These are phyloP conservation scores for Lactarius sp. DNA, from an alignment of 768 basidiomycete species.

Conservation along the genomic window DNA sequence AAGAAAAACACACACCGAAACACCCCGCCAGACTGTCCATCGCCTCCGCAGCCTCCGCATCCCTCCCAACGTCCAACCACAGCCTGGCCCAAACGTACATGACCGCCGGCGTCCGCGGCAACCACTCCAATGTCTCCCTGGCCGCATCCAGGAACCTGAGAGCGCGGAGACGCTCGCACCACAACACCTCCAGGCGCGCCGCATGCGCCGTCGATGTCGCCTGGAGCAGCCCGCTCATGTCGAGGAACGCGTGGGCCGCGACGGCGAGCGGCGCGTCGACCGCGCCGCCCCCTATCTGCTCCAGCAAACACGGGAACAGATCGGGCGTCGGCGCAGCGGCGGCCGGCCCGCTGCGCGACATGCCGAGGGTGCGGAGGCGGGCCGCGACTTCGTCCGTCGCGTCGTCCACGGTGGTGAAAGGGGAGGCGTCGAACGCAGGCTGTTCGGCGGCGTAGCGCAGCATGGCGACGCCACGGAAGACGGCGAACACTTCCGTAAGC, in stretches of 20 bases:
- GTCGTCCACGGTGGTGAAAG: constrained; percentile 29
- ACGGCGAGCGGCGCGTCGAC: constrained; percentile 46
- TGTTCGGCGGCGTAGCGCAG: constrained; percentile 57
- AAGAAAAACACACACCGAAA: constrained; percentile 57
- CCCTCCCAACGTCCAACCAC: constrained; percentile 57
- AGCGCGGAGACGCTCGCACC: constrained; percentile 64
- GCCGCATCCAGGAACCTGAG: constrained; percentile 60
- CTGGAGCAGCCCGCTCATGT: constrained; percentile 59
- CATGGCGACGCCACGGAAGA: constrained; percentile 74
- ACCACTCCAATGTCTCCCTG: constrained; percentile 64
- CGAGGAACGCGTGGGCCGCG: constrained; percentile 67
- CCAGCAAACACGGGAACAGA: constrained; percentile 57
- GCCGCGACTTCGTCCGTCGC: constrained; percentile 51
- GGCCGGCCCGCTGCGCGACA: constrained; percentile 38
- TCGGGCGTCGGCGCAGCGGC: constrained; percentile 41
- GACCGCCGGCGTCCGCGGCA: constrained; percentile 73
- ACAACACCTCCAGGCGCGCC: constrained; percentile 61
- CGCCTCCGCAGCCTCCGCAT: constrained; percentile 66
- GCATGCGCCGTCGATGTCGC: constrained; percentile 64
- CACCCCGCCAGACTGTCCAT: constrained; percentile 71
- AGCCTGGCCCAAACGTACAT: constrained; percentile 69
- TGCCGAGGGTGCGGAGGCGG: constrained; percentile 70
- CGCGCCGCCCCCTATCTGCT: constrained; percentile 38
- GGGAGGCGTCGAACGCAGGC: constrained; percentile 43
- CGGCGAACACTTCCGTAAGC: constrained; percentile 69